Evolutionary conservation across 2,329 filamentous ascomycete species (phyloP), one percentile per base, ranked within the genome.

Genomic region (Diaporthe ilicicola): DNA sequence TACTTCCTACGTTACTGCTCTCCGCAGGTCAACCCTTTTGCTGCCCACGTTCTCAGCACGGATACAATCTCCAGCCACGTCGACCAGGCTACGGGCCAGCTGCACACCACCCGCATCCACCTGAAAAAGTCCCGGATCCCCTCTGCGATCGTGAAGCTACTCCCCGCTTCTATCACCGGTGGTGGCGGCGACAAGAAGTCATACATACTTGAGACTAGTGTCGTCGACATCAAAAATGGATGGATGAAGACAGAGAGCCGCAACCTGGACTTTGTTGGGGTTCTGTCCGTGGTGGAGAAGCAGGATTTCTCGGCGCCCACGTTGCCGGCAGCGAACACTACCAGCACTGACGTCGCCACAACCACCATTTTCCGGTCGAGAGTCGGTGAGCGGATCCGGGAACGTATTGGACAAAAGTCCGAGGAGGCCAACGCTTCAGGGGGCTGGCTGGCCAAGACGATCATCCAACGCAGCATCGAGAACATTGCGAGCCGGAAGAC

Each of bases 1-100:
- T 96, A 94, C 87, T 96, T 95, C 83, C 91, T 96, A 62, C 93
- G 93, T 75, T 96, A 96, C 83, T 94, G 93, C 72, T 89, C 87
- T 6, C 87, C 88, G 37, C 85, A 89, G 74, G 83, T 89, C 74
- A 96, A 95, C 78, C 93, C 93, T 8, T 95, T 95, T 84, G 91
- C 91, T 75, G 90, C 89, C 74, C 93, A 96, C 83, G 93, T 96
- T 67, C 85, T 94, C 76, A 94, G 92, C 78, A 94, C 93, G 81
- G 93, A 96, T 81, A 94, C 93, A 77, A 93, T 96, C 80, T 89
- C 90, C 61, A 92, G 90, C 74, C 85, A 88, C 80, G 89, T 94
- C 81, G 93, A 95, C 81, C 87, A 91, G 8, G 83, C 82, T n/a
- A 93, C 92, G 1, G 92, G 93, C 75, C 91, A 91, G 62, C 86